Evolutionary conservation across 768 basidiomycete species (phyloP).

Genomic region (Boletales sp.): DNA sequence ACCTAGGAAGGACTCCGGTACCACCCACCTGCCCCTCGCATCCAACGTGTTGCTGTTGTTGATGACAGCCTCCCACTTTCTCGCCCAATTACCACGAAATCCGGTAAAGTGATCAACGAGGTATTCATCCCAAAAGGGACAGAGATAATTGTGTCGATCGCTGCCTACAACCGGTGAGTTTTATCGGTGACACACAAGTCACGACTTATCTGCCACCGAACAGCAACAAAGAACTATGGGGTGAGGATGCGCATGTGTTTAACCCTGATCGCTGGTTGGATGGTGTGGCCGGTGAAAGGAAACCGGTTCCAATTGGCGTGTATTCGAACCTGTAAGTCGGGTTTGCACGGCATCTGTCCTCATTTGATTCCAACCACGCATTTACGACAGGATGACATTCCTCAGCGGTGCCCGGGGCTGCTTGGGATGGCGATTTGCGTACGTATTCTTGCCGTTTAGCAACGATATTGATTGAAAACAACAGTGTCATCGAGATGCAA

Average conservation of each 20-base stretch:
- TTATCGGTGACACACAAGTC: too few species aligned
- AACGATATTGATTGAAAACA: background rate
- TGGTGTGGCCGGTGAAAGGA: conserved; percentile 11
- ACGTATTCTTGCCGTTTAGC: background rate
- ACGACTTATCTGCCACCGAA: too few species aligned
- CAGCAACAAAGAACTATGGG: conserved; percentile 22
- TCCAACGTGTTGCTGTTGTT: too few species aligned
- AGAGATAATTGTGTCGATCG: too few species aligned
- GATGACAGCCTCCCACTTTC: too few species aligned
- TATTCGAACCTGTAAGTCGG: conserved; percentile 26
- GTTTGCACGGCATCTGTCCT: background rate
- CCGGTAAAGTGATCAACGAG: too few species aligned
- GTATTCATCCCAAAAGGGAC: too few species aligned
- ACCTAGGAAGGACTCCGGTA: background rate
- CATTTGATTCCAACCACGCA: background rate
- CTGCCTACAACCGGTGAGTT: too few species aligned
- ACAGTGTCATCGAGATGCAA: conserved; percentile 50
- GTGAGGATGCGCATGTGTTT: conserved; percentile 30
- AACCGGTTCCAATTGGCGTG: conserved; percentile 21
- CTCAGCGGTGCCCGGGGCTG: conserved; percentile 20
- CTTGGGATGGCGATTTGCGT: conserved; percentile 33
- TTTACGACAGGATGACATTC: conserved; percentile 27
- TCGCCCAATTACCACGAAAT: too few species aligned
- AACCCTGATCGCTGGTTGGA: conserved; percentile 30
- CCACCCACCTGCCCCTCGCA: too few species aligned